Base-by-base conservation (phyloP, 148 eudicot species). In the Talinum fruticosum region DNA sequence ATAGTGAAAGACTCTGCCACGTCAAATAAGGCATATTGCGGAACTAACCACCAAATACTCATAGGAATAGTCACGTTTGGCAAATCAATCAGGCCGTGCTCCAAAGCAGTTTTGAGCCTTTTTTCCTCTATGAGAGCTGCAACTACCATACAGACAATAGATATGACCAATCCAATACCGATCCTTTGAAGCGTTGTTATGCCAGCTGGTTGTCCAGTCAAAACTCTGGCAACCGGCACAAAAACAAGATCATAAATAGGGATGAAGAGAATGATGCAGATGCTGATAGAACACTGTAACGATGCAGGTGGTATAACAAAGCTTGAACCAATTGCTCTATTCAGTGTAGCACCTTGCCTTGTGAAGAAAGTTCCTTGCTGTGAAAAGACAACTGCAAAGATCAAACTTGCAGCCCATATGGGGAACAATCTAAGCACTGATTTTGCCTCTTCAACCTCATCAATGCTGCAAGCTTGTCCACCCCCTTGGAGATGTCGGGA, bases 21-120 rank as follows among this genome's bases (percentile, higher is more conserved):
- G 2, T 92, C 97, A 41, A 75, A 80, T 74, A 91, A 24, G 13
- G 69, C 69, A 70, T 88, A 85, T 54, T 90, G 97, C 2, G 94
- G 97, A 47, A 87, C 76, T 75, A 92, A 64, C 94, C 97, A 90
- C 86, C 87, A 87, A 4, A 92, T 76, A 15, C 85, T 85, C 91
- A 90, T 88, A 1, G 93, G 97, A 30, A 92, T 82, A 0, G 73
- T 82, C 32, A 16, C 84, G 3, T 81, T 44, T 1, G 91, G 89
- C 28, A 57, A 32, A 76, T 92, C 89, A 12, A 82, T 62, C 2
- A 90, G 73, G 21, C 90, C 90, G 32, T 81, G 10, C 29, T 76
- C 72, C 0, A 62, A 2, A 47, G 91, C 97, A 28, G 75, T 80
- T n/a, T 81, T 13, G 30, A 88, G 86, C 13, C 97, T 69, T 57